Evolutionary conservation across 148 eudicot genomes (phyloP).

Genomic region (Rhododendron ferrugineum): DNA sequence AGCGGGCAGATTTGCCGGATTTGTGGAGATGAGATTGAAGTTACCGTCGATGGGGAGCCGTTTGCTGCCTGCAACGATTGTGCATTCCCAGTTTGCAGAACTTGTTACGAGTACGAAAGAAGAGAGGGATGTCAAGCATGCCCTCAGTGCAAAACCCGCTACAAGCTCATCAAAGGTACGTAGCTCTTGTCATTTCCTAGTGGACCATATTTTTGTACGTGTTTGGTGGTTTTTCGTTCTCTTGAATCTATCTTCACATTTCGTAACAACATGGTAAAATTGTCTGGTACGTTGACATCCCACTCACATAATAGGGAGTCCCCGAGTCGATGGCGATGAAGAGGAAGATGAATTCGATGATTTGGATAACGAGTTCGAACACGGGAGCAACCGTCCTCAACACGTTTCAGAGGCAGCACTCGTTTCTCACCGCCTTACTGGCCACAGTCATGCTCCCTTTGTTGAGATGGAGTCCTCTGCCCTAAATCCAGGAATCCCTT

Average conservation of each 20-base stretch:
- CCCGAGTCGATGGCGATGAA: conserved; percentile 85
- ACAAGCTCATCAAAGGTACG: conserved; percentile 82
- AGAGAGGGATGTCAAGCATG: conserved; percentile 84
- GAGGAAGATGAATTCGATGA: conserved; percentile 86
- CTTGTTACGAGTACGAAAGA: conserved; percentile 87
- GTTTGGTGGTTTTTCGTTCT: background rate
- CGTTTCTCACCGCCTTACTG: conserved; percentile 15
- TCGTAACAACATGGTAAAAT: background rate
- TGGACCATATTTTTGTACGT: background rate
- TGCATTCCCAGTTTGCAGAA: conserved; percentile 72
- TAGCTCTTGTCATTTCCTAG: conserved; percentile 9
- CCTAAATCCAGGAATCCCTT: conserved; percentile 24
- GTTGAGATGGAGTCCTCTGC: background rate
- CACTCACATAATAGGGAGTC: conserved; percentile 42
- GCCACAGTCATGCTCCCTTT: background rate
- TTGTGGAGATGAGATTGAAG: conserved; percentile 67
- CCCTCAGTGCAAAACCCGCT: conserved; percentile 87
- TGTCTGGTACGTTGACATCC: background rate
- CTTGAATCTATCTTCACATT: background rate
- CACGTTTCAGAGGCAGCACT: conserved; percentile 38
- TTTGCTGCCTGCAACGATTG: conserved; percentile 79
- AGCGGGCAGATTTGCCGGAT: conserved; percentile 72
- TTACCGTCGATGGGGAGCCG: conserved; percentile 53
- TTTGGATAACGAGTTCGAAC: conserved; percentile 65
- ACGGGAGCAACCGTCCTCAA: conserved; percentile 30